These are phyloP conservation scores for Colletotrichum echinochloae DNA, from an alignment of 2,329 filamentous ascomycete species.

Conservation along the genomic window DNA sequence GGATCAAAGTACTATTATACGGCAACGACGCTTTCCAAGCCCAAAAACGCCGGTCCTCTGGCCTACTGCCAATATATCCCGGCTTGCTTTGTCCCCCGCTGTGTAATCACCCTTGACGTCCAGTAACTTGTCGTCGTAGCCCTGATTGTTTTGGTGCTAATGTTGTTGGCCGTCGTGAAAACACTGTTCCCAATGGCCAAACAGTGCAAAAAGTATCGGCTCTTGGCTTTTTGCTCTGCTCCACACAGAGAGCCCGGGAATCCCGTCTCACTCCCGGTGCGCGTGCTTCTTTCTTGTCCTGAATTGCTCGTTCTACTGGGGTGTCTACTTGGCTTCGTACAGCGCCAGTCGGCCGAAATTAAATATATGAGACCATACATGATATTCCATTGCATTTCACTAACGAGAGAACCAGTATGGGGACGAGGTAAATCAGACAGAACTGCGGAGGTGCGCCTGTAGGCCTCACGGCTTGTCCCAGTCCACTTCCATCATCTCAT, in stretches of 20 bases:
- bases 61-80: not conserved
- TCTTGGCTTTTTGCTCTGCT: constrained; percentile 10
- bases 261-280: not conserved
- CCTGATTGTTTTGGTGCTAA: not conserved
- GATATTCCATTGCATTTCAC: not conserved
- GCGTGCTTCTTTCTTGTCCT: too few species aligned
- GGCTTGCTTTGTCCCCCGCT: not conserved
- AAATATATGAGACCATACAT: not conserved
- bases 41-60: constrained; percentile 27
- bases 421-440: not conserved
- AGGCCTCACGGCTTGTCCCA: not conserved
- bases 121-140: not conserved
- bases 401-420: too few species aligned
- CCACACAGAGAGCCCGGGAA: not conserved
- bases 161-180: not conserved
- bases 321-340: not conserved
- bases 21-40: constrained; percentile 21
- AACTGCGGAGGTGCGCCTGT: not conserved
- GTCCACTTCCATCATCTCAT: not conserved
- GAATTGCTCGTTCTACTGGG: not conserved
- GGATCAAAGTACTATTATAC: constrained; percentile 1
- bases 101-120: not conserved
- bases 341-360: not conserved
- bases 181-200: not conserved
- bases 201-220: not conserved